These are phyloP conservation scores for Medicago ruthenica DNA, from an alignment of 306 rosid species.

Conservation along the genomic window DNA sequence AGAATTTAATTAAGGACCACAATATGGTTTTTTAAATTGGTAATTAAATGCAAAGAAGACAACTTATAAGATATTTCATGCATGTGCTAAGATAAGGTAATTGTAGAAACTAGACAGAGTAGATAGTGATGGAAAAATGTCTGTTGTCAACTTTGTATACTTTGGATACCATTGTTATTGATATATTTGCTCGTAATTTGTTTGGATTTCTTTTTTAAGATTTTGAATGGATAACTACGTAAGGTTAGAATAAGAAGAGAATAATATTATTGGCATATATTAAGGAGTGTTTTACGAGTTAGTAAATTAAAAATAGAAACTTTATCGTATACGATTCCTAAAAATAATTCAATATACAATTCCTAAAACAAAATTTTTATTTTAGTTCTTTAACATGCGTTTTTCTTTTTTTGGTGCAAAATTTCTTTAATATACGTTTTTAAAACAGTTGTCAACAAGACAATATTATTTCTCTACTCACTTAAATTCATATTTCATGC, in stretches of 20 bases:
- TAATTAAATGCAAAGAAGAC: not conserved
- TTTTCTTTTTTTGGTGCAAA: too few species aligned
- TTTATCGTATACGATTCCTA: too few species aligned
- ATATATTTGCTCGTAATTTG: not conserved
- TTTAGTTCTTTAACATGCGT: too few species aligned
- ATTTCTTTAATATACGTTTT: too few species aligned
- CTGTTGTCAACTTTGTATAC: not conserved
- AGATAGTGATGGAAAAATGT: constrained; percentile 20
- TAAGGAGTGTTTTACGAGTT: too few species aligned
- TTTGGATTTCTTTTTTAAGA: not conserved
- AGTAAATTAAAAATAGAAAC: too few species aligned
- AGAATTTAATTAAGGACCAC: constrained; percentile 28
- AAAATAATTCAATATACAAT: too few species aligned
- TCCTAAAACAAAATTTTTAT: too few species aligned
- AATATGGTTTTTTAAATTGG: not conserved
- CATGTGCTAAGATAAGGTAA: constrained; percentile 25
- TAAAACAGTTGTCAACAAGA: too few species aligned
- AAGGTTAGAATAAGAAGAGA: not conserved
- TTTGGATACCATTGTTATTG: not conserved
- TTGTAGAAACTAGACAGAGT: constrained; percentile 25
- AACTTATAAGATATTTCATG: not conserved
- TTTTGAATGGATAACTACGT: not conserved
- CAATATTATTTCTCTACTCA: too few species aligned
- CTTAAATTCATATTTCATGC: too few species aligned
- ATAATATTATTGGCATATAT: too few species aligned